Evolutionary conservation across 2,329 filamentous ascomycete genomes (phyloP), one percentile per base, ranked within the genome.

Genomic region (Calonectria multiphialidica): DNA sequence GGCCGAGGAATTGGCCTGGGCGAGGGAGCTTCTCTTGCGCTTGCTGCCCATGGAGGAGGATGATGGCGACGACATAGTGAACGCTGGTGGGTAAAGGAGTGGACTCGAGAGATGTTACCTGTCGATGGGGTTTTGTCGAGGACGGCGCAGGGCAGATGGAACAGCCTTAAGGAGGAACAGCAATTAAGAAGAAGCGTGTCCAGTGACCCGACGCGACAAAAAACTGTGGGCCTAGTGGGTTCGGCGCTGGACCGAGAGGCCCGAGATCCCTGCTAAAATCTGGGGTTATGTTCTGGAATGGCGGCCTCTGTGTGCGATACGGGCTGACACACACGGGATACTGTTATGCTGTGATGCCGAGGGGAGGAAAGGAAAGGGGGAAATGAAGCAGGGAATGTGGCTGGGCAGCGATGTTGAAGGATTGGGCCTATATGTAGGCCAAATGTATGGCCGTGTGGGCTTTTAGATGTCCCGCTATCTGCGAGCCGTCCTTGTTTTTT

Each of bases 11-110:
- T 86, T 83, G 64, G 85, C 83, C 72, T 83, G 87, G 76, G 87
- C 84, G 73, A 88, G 89, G 71, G 87, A 86, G 68, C 89, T 90
- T 83, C 96, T 92, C 90, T 98, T 98, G 85, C 96, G 93, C 88
- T 98, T 98, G 79, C 88, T 89, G 76, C 86, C 86, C 73, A 87
- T 85, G 70, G 87, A 85, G 25, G 88, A 87, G 65, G 86, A 86
- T 30, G 88, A 89, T 42, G 90, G 87, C 35, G 91, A 92, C 33
- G 92, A 89, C 92, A 93, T 93, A 74, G 73, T 83, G 49, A 37
- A 49, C 23, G 50, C 35, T 66, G 61, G 42, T 53, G 42, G 25
- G 25, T 33, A 35, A 61, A 50, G 57, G 65, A 59, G 53, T 33
- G 53, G 16, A 28, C n/a, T 59, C 30, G 30, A 57, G 21, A 21